Evolutionary conservation across 257 asterid genomes (phyloP).

Genomic region (Gentiana straminea): DNA sequence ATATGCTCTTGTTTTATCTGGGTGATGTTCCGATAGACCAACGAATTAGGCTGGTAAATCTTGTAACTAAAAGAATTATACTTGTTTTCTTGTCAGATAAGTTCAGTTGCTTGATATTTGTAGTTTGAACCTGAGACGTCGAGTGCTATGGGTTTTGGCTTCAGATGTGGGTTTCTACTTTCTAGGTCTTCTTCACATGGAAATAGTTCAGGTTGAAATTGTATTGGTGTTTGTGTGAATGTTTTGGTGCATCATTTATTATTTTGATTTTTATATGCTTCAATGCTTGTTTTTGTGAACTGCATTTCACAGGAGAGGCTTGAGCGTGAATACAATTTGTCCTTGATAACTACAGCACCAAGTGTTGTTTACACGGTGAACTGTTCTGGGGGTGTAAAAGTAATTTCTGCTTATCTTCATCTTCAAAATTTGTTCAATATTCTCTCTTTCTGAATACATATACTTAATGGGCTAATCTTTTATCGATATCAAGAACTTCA

Average conservation of each 20-base stretch:
- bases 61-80: too few relatives aligned
- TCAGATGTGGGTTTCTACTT: conserved; percentile 93
- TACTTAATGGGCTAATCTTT: not conserved
- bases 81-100: too few relatives aligned
- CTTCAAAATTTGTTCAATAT: conserved; percentile 11
- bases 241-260: conserved; percentile 8
- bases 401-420: conserved; percentile 47
- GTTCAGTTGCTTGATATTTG: not conserved
- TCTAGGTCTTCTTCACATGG: conserved; percentile 99
- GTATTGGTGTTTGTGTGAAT: conserved; percentile 3
- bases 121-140: conserved; percentile 97
- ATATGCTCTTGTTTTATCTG: too few relatives aligned
- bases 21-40: too few relatives aligned
- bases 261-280: conserved; percentile 12
- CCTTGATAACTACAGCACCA: conserved; percentile 89
- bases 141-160: conserved; percentile 99
- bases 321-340: conserved; percentile 92
- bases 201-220: conserved; percentile 79
- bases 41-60: too few relatives aligned
- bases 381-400: conserved; percentile 66
- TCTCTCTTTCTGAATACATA: not conserved
- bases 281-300: not conserved
- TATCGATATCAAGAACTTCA: too few relatives aligned
- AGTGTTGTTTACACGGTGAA: conserved; percentile 90
- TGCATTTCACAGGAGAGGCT: conserved; percentile 76